phyloP scores from a whole-genome alignment of 2,329 filamentous ascomycete species.

The Colletotrichum karsti region DNA sequence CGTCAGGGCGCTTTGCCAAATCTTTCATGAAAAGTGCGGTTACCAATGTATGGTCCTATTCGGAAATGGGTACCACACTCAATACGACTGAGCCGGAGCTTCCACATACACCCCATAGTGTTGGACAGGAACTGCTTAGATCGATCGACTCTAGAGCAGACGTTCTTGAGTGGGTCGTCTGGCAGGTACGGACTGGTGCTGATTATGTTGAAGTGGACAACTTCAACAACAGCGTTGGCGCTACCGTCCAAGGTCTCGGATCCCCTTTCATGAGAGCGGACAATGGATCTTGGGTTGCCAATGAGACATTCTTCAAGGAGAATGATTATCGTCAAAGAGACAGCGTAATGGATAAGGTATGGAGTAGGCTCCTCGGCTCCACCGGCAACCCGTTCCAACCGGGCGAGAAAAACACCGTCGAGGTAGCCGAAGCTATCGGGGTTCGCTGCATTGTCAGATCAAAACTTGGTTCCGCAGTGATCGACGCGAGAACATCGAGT shows the following conservation, averaged over 20 bases:
- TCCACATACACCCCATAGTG: background rate
- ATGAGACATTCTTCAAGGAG: constrained; percentile 14
- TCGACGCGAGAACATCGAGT: background rate
- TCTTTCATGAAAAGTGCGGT: no score
- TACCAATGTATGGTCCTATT: background rate
- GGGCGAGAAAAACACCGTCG: background rate
- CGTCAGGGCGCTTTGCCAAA: no score
- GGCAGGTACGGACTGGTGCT: background rate
- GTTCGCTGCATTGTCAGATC: background rate
- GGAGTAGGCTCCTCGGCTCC: no score
- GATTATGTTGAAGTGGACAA: background rate
- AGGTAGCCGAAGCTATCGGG: background rate
- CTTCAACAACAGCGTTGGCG: background rate
- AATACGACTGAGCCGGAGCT: accelerated
- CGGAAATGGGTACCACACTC: background rate
- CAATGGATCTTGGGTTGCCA: background rate
- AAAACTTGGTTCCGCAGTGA: background rate
- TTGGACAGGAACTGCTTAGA: background rate
- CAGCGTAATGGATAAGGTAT: no score
- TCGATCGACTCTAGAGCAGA: background rate
- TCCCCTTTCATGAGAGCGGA: constrained; percentile 1
- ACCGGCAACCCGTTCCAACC: no score
- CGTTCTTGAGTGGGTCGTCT: constrained; percentile 20
- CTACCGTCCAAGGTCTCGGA: background rate
- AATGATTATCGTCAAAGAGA: background rate